phyloP scores from a whole-genome alignment of 257 asterid genomes.

The Linaria vulgaris region DNA sequence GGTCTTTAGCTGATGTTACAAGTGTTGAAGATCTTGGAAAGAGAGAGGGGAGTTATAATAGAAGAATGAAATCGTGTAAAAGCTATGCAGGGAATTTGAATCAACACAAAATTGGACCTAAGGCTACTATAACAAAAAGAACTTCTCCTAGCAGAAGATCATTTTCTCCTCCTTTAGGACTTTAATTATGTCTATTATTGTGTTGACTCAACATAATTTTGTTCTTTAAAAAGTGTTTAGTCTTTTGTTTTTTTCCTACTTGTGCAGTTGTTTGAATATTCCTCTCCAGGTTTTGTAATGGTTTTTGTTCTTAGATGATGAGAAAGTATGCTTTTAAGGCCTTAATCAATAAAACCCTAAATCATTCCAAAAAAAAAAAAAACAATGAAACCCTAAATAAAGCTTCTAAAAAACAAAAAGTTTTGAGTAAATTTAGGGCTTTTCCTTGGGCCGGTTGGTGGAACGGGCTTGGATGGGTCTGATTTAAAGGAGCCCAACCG shows the following conservation, averaged over 20 bases:
- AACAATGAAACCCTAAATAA: no score
- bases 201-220: constrained; percentile 3
- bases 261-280: not conserved
- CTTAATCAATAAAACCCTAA: no score
- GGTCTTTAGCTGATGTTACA: constrained; percentile 41
- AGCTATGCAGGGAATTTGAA: constrained; percentile 44
- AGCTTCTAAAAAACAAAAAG: no score
- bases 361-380: no score
- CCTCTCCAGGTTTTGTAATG: no score
- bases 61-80: constrained; percentile 55
- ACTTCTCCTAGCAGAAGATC: constrained; percentile 29
- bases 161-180: constrained; percentile 10
- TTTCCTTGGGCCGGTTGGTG: no score
- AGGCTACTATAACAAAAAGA: constrained; percentile 54
- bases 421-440: no score
- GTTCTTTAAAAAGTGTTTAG: not conserved
- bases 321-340: no score
- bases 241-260: not conserved
- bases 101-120: constrained; percentile 46
- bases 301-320: no score
- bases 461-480: no score
- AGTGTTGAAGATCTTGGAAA: constrained; percentile 63
- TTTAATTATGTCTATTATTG: not conserved
- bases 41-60: constrained; percentile 32
- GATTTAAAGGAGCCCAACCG: no score